Evolutionary conservation across 805 yeast genomes (phyloP), one percentile per base, ranked within the genome.

Genomic region (Starmerella roubikii): DNA sequence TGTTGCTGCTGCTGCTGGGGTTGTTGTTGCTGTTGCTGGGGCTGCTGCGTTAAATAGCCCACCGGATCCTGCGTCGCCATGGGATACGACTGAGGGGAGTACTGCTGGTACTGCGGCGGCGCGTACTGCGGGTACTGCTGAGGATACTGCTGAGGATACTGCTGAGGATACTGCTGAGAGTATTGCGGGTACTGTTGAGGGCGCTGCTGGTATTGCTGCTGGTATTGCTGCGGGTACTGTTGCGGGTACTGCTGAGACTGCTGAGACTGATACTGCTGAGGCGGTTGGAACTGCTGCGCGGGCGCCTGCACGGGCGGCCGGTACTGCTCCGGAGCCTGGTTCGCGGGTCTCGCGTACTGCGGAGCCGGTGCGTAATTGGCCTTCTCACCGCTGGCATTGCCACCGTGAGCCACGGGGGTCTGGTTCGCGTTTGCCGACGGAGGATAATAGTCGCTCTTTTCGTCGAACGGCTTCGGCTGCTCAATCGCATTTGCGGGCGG

Each of bases 391-490:
- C n/a, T n/a, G n/a, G n/a, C n/a, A n/a, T n/a, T n/a, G n/a, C n/a
- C n/a, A n/a, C n/a, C n/a, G n/a, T n/a, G n/a, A n/a, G n/a, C n/a
- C n/a, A n/a, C n/a, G n/a, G n/a, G n/a, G n/a, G n/a, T n/a, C 21
- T n/a, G n/a, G n/a, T n/a, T n/a, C n/a, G n/a, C n/a, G n/a, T n/a
- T 17, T 30, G 39, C 37, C 21, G 39, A 32, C 15, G 50, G 47
- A 12, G 50, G 41, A 32, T 37, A 39, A 45, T 47, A 48, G 26
- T 23, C 40, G 29, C 35, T 29, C 41, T 50, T 44, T 40, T 48
- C 48, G 34, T 42, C 47, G 38, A 32, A 47, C 32, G 40, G 39
- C 37, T 38, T 46, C 8, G 50, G 45, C 7, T 16, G 6, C 7
- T 4, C 26, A 24, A 6, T 32, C 18, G n/a, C n/a, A n/a, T n/a